Evolutionary conservation across 768 basidiomycete genomes (phyloP), one percentile per base, ranked within the genome.

Genomic region (Leucocoprinus leucothites): DNA sequence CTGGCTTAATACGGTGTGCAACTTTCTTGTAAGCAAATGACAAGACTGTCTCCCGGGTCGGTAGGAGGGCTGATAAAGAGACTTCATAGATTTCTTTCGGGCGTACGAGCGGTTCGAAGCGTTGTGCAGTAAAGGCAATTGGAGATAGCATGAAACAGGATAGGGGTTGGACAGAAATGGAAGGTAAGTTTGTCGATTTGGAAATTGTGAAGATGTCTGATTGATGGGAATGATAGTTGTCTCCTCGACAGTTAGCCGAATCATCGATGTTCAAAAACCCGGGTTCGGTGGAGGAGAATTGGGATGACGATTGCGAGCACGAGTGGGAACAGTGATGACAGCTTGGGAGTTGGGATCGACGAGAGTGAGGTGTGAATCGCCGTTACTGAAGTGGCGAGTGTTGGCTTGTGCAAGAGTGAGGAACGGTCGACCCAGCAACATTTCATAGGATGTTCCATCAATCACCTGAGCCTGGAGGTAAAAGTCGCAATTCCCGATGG

Each of bases 21-120:
- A 72, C 71, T 26, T 65, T 66, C 53, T 74, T 74, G 56, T 75
- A 74, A 26, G 61, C 63, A 19, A 56, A 50, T 1, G 38, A 16
- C 9, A 16, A 40, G 3, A 50, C 42, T 49, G 24, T 21, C 11
- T 53, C 18, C 16, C 13, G 6, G 7, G 9, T 24, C 24, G 21
- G 14, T 13, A 44, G 25, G 14, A 45, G 18, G 11, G 11, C 31
- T 9, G 31, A 42, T 13, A 14, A 21, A 13, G 34, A 55, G 14
- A 57, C 16, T 43, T 25, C 43, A 36, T 48, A 47, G 31, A 46
- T 53, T 46, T 36, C 31, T 11, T 53, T 35, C 13, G 16, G 43
- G 11, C 1, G 16, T 7, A 1, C 34, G 48, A 54, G 40, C 0
- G 21, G 36, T 25, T 35, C 16, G 22, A 42, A 53, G 13, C 1